phyloP scores from a whole-genome alignment of 2,329 filamentous ascomycete genomes.

The Xylariomycetidae sp. region DNA sequence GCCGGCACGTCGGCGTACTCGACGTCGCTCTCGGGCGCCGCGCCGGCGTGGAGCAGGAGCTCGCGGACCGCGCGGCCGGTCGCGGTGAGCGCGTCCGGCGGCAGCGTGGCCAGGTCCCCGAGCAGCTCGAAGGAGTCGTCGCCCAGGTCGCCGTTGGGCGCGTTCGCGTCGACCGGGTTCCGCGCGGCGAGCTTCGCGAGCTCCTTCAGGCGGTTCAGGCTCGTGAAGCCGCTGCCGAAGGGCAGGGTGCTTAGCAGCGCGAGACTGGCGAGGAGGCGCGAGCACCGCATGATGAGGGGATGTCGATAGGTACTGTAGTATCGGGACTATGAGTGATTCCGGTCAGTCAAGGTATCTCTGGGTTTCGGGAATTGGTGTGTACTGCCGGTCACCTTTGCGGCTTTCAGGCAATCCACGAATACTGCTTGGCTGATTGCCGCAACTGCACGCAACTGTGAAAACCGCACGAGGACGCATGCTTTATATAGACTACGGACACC shows the following conservation, averaged over 20 bases:
- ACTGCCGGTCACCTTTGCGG: no score
- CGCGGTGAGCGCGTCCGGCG: conserved; percentile 24
- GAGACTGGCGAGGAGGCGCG: conserved; percentile 2
- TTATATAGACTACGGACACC: no score
- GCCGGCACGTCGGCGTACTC: conserved; percentile 13
- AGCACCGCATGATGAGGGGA: no score
- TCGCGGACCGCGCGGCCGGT: conserved; percentile 32
- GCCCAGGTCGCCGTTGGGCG: conserved; percentile 5
- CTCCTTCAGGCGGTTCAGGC: conserved; percentile 9
- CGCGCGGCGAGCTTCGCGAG: conserved; percentile 10
- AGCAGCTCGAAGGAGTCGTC: conserved; percentile 22
- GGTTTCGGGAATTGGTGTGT: no score
- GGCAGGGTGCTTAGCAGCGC: background rate
- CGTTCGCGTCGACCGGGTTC: conserved; percentile 11
- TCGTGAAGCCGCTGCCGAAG: conserved; percentile 4
- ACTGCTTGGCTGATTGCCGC: no score
- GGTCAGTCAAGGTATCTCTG: no score
- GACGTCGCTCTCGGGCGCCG: conserved; percentile 19
- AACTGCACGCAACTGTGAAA: no score
- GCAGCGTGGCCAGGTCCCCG: conserved; percentile 32
- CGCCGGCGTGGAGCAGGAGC: conserved; percentile 27
- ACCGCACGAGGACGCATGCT: no score
- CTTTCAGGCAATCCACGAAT: no score
- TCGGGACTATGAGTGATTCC: no score
- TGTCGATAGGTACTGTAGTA: no score